Base-by-base conservation (phyloP, 2,329 filamentous ascomycete species). In the Nakataea oryzae region DNA sequence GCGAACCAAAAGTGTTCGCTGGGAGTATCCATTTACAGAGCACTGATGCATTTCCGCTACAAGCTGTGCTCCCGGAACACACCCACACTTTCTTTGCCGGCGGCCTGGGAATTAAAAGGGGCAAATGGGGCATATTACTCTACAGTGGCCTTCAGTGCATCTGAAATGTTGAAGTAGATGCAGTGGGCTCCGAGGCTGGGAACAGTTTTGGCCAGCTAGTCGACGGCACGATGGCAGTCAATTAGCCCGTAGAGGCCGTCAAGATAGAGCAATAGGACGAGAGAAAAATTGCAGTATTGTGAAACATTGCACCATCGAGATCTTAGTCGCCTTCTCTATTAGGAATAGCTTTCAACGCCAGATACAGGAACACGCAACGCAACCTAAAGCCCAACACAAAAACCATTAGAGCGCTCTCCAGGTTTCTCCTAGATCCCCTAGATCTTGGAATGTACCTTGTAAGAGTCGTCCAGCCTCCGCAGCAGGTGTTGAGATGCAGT, bases 401-500 rank as follows among this genome's bases (percentile, higher is more conserved):
- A 11, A 8, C 7, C 6, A 50, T 50, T n/a, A n/a, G 17, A 50
- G 41, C 24, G 41, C 41, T 50, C 41, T 50, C 21, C 41, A 50
- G 21, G 21, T n/a, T 11, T 50, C 41, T 50, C 41, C 41, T 50
- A 50, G 41, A 47, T 41, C 11, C 41, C 21, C 28, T 29, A 61
- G n/a, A 57, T 58, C 34, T 41, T 59, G 24, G 58, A 41, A 5
- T 32, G 29, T n/a, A 50, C 41, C 17, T 27, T 34, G 34, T 59
- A 59, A n/a, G 58, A 34, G 12, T 59, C 58, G 17, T 59, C 58
- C 30, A 59, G 58, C 58, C 58, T 59, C 58, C 58, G 30, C 30
- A 59, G 58, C 34, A 59, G 58, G n/a, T 59, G 34, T 24, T 59
- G 32, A 24, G 32, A 47, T 21, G 58, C 58, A n/a, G 58, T 59